phyloP scores from a whole-genome alignment of 441 rosid species.

The Erodium trifolium region DNA sequence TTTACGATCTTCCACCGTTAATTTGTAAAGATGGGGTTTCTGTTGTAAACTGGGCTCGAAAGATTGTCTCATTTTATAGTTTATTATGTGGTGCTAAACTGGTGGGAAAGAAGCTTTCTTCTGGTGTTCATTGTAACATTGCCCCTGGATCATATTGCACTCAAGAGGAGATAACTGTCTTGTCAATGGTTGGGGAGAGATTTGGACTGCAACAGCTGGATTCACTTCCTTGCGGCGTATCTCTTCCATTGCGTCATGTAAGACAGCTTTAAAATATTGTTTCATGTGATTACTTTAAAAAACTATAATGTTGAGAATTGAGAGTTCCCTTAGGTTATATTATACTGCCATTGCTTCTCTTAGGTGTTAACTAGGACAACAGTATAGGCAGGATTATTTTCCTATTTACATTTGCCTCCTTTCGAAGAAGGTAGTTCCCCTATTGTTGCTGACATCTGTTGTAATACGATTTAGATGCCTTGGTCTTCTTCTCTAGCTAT shows the following conservation, averaged over 20 bases:
- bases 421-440: conserved; percentile 1
- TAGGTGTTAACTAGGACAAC: conserved; percentile 15
- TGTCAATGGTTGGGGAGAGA: conserved; percentile 97
- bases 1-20: conserved; percentile 65
- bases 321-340: conserved; percentile 3
- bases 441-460: background rate
- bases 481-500: conserved; percentile 9
- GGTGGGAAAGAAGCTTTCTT: conserved; percentile 52
- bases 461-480: conserved; percentile 1
- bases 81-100: conserved; percentile 72
- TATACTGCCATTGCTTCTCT: background rate
- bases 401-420: conserved; percentile 11
- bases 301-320: conserved; percentile 6
- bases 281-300: conserved; percentile 6
- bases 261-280: conserved; percentile 26
- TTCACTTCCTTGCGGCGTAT: conserved; percentile 78
- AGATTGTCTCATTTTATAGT: conserved; percentile 78
- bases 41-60: conserved; percentile 71
- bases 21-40: conserved; percentile 62
- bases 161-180: conserved; percentile 70
- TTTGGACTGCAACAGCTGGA: conserved; percentile 91
- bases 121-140: conserved; percentile 74
- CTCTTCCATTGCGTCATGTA: conserved; percentile 97
- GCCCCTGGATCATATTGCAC: conserved; percentile 67
- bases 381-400: conserved; percentile 11